Evolutionary conservation across 1,284 basidiomycete genomes (phyloP).

Genomic region (Leccinum insolens): DNA sequence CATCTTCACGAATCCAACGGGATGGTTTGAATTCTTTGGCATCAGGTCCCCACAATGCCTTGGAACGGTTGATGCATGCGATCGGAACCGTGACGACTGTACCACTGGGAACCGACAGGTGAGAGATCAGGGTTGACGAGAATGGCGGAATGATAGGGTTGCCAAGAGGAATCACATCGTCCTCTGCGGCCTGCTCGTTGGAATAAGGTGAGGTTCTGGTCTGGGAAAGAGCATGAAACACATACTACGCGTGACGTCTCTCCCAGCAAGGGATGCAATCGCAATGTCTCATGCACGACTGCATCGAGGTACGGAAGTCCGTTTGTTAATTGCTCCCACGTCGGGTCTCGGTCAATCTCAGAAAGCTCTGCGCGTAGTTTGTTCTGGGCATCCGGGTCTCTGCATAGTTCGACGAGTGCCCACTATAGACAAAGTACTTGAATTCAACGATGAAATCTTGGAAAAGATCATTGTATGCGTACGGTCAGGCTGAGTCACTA

Average conservation of each 20-base stretch:
- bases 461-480: background rate
- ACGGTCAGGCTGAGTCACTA: conserved; percentile 23
- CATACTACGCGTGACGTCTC: conserved; percentile 24
- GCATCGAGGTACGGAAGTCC: conserved; percentile 39
- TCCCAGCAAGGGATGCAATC: conserved; percentile 16
- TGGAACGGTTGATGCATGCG: conserved; percentile 48
- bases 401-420: conserved; percentile 27
- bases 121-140: conserved; percentile 36
- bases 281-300: conserved; percentile 32
- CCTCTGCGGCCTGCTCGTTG: conserved; percentile 42
- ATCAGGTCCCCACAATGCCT: conserved; percentile 47
- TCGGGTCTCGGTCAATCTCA: conserved; percentile 32
- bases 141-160: conserved; percentile 38
- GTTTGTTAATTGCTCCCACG: conserved; percentile 37
- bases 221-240: background rate
- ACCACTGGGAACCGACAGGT: conserved; percentile 47
- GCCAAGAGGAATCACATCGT: conserved; percentile 55
- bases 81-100: conserved; percentile 46
- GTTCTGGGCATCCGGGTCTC: conserved; percentile 36
- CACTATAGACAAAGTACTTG: conserved; percentile 15
- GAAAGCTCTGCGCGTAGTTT: conserved; percentile 45
- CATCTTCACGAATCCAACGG: conserved; percentile 14
- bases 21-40: conserved; percentile 34
- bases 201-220: conserved; percentile 12
- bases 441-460: background rate